Evolutionary conservation across 106 monocot genomes (phyloP).

Genomic region (Dendrobium nobile): DNA sequence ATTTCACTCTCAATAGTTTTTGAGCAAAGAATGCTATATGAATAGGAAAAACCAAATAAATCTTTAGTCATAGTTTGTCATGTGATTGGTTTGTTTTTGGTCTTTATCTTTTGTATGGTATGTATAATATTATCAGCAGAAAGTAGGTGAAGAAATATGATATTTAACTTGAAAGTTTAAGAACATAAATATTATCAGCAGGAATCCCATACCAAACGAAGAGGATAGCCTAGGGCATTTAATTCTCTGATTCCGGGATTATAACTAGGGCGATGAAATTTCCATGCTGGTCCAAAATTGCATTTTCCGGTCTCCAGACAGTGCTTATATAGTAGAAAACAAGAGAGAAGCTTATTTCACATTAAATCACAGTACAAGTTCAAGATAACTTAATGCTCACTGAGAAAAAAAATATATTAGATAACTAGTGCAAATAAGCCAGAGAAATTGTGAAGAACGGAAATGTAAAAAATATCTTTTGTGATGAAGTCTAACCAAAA

Average conservation of each 20-base stretch:
- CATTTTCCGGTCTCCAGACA: constrained; percentile 73
- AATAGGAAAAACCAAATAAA: no score
- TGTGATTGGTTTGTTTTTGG: no score
- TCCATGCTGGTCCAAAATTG: constrained; percentile 76
- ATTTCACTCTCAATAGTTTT: no score
- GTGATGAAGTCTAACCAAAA: not conserved
- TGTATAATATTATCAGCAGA: no score
- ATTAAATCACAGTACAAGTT: no score
- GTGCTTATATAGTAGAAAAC: constrained; percentile 21
- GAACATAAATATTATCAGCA: not conserved
- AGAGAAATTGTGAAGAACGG: not conserved
- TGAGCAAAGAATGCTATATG: no score
- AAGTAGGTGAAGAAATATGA: no score
- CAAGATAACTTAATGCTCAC: no score
- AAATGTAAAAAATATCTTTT: not conserved
- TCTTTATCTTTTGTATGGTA: no score
- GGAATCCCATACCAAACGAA: constrained; percentile 62
- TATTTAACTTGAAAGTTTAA: not conserved
- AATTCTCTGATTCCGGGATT: no score
- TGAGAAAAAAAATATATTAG: not conserved
- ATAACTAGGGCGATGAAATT: constrained; percentile 39
- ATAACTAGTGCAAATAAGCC: not conserved
- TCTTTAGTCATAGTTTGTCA: no score
- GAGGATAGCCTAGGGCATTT: constrained; percentile 49
- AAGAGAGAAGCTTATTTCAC: no score